phyloP scores from a whole-genome alignment of 305 asterid genomes.

The Fraxinus paxiana region DNA sequence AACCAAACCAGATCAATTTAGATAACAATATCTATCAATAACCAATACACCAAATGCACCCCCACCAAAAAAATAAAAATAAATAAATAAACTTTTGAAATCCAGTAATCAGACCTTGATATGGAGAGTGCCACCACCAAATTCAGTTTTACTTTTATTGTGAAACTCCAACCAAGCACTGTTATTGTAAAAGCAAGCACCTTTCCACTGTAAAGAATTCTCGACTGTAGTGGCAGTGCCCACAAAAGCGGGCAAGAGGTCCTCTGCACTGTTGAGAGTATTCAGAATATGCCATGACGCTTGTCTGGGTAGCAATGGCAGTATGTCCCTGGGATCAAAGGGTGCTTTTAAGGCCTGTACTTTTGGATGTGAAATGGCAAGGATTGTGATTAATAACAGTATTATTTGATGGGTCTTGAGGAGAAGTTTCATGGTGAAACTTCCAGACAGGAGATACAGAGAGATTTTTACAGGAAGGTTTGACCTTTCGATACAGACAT shows the following conservation, averaged over 20 bases:
- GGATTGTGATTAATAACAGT: slow-evolving; percentile 21
- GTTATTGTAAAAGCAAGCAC: slow-evolving; percentile 76
- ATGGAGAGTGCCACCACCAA: slow-evolving; percentile 94
- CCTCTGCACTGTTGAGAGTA: slow-evolving; percentile 55
- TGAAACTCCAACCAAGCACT: slow-evolving; percentile 82
- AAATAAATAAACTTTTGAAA: too few relatives aligned
- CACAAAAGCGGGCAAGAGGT: slow-evolving; percentile 78
- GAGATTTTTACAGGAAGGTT: background rate
- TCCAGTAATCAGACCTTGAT: slow-evolving; percentile 44
- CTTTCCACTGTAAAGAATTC: slow-evolving; percentile 61
- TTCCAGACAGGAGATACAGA: background rate
- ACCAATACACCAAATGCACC: background rate
- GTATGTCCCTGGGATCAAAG: slow-evolving; percentile 51
- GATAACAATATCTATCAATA: background rate
- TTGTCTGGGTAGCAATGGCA: slow-evolving; percentile 75
- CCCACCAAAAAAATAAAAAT: background rate
- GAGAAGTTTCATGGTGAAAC: slow-evolving; percentile 31
- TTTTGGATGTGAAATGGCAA: slow-evolving; percentile 20
- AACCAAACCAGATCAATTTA: slow-evolving; percentile 6
- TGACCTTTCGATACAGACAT: background rate
- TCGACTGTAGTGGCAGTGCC: slow-evolving; percentile 52
- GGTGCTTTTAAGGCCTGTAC: slow-evolving; percentile 49
- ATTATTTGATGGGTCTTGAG: slow-evolving; percentile 31
- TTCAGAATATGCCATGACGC: slow-evolving; percentile 71
- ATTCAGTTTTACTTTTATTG: slow-evolving; percentile 53